Base-by-base conservation (phyloP, 1,284 basidiomycete genomes). In the Apiotrichum porosum region DNA sequence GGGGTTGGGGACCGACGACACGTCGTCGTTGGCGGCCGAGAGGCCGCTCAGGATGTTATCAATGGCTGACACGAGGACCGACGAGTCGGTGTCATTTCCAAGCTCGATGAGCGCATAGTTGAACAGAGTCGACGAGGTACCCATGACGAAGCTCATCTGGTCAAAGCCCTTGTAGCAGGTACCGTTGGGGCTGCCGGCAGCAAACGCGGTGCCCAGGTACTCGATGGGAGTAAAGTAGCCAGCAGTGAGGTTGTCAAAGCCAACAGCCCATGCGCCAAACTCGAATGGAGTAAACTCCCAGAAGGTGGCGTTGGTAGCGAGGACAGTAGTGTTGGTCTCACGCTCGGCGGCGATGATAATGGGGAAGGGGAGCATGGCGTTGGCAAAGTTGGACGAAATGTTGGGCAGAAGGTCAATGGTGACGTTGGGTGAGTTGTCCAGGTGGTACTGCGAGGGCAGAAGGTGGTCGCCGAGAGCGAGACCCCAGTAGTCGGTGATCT, bases 261-360 rank as follows among this genome's bases (percentile, higher is more conserved):
- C 69, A 47, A 68, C 72, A 21, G 74, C 71, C 75, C 75, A 79
- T 0, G 71, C 65, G 10, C 78, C 78, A 44, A 76, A 78, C 56
- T 78, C 76, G 47, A 63, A 72, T 1, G 74, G 75, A 1, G 67
- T 76, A 45, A 75, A 75, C 54, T 79, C 77, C 63, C 71, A 78
- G 10, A 71, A 55, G 9, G 74, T 73, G 3, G 72, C 72, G 54
- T 78, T 78, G 34, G 60, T 58, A 9, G 72, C 63, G 37, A 76
- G 64, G 51, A 75, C 61, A 12, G 70, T 42, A 19, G 28, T 14
- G 28, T 32, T 26, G 13, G 54, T 75, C 67, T 75, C 74, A n/a
- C 76, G 69, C 64, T 78, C 76, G 28, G 74, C 75, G 4, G 76
- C 71, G 32, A 78, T 70, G 56, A 77, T 73, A 59, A 79, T 73